A percentile compares a stretch with the other conserved stretches of the same genome.
Evolutionary conservation across 2,329 filamentous ascomycete genomes (phyloP).

Genomic region (Ceratocystis cubensis): DNA sequence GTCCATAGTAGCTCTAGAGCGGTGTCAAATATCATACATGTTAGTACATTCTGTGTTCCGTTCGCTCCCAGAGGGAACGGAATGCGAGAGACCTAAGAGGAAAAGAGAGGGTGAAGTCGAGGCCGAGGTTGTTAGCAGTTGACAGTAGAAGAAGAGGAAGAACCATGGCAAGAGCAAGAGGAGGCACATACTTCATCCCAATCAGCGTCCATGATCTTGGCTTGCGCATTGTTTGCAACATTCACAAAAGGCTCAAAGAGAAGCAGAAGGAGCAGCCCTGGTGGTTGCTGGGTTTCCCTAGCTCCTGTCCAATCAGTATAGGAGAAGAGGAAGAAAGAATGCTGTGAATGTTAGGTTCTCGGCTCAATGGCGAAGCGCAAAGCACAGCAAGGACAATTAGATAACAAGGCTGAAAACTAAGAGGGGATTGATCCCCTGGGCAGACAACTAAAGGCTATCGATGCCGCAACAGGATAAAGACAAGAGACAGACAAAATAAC

Average conservation of each 20-base stretch:
- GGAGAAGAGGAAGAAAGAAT: no score
- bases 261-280: neutral
- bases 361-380: no score
- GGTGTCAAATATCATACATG: constrained; percentile 79
- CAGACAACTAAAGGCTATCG: no score
- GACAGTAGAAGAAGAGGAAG: neutral
- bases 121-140: neutral
- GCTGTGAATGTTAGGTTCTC: no score
- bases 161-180: neutral
- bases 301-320: no score
- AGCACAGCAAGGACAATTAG: no score
- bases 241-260: neutral
- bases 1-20: constrained; percentile 84
- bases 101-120: neutral
- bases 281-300: no score
- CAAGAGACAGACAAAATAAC: no score
- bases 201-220: constrained; percentile 49
- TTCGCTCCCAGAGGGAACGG: constrained; percentile 64
- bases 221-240: constrained; percentile 25
- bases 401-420: no score
- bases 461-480: no score
- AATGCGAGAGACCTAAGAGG: constrained; percentile 61
- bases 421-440: no score
- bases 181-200: constrained; percentile 48
- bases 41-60: constrained; percentile 56